Evolutionary conservation across 768 basidiomycete genomes (phyloP).

Genomic region (Grammothele lineata): DNA sequence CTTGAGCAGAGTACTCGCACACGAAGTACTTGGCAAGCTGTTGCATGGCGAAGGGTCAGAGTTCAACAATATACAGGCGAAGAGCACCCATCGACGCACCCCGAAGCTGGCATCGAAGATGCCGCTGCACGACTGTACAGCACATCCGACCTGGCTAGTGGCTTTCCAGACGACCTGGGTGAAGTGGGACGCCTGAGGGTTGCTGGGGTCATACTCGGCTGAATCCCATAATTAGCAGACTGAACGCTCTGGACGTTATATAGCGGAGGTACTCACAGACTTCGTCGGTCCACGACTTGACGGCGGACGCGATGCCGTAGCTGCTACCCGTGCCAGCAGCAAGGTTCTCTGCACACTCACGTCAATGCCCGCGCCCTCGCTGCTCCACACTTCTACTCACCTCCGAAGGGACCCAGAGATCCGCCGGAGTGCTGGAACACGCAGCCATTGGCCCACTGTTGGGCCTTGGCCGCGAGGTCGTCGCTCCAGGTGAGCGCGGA

Average conservation of each 20-base stretch:
- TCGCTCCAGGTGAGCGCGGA: slow-evolving; percentile 59
- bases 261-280: slow-evolving; percentile 41
- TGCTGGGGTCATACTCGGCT: slow-evolving; percentile 54
- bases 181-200: slow-evolving; percentile 62
- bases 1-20: slow-evolving; percentile 63
- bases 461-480: slow-evolving; percentile 55
- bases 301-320: slow-evolving; percentile 45
- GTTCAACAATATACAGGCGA: not conserved
- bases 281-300: slow-evolving; percentile 67
- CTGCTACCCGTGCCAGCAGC: slow-evolving; percentile 62
- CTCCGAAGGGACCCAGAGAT: slow-evolving; percentile 58
- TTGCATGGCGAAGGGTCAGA: not conserved
- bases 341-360: slow-evolving; percentile 55
- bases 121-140: slow-evolving; percentile 48
- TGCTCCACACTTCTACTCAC: slow-evolving; percentile 27
- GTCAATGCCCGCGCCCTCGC: rapidly evolving
- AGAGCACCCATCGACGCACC: slow-evolving; percentile 32
- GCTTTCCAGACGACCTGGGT: slow-evolving; percentile 66
- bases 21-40: slow-evolving; percentile 58
- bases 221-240: not conserved
- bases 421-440: slow-evolving; percentile 68
- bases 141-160: slow-evolving; percentile 61
- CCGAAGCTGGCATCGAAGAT: slow-evolving; percentile 55
- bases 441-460: slow-evolving; percentile 67
- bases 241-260: not conserved